phyloP scores from a whole-genome alignment of 2,329 filamentous ascomycete genomes.

The Xylaria sp. region DNA sequence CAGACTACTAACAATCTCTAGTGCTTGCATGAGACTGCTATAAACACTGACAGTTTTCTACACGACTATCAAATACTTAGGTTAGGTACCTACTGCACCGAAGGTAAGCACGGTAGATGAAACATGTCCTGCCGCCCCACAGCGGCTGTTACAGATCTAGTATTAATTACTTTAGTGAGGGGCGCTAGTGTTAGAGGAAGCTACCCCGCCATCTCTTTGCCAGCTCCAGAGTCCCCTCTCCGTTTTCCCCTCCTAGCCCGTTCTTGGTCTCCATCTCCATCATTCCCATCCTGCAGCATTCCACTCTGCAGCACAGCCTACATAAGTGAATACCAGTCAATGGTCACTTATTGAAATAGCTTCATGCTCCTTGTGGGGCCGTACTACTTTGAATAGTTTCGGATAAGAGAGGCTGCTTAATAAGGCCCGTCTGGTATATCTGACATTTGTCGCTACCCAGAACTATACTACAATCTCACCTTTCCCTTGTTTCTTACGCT shows the following conservation, averaged over 20 bases:
- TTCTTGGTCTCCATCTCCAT: slow-evolving; percentile 3
- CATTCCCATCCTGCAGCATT: not conserved
- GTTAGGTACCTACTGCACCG: not conserved
- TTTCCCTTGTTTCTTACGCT: not conserved
- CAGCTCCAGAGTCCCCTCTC: slow-evolving; percentile 1
- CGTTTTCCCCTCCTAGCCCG: slow-evolving; percentile 4
- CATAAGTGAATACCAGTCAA: not conserved
- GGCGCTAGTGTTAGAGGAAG: slow-evolving; percentile 4
- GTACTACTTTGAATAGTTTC: not conserved
- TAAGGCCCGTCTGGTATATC: not conserved
- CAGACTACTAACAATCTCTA: too few species aligned
- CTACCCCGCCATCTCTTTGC: slow-evolving; percentile 11
- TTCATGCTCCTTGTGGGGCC: not conserved
- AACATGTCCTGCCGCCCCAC: slow-evolving; percentile 24
- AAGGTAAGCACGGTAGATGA: slow-evolving; percentile 19
- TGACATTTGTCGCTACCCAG: not conserved
- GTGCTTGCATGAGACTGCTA: too few species aligned
- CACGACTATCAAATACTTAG: too few species aligned
- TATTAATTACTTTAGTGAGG: not conserved
- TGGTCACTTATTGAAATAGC: not conserved
- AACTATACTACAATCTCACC: not conserved
- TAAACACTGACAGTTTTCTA: too few species aligned
- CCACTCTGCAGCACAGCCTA: not conserved
- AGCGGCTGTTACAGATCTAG: slow-evolving; percentile 28
- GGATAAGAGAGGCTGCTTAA: not conserved